Conservation (phyloP, 2,329 filamentous ascomycete genomes). For the Cryphonectria nitschkei region DNA sequence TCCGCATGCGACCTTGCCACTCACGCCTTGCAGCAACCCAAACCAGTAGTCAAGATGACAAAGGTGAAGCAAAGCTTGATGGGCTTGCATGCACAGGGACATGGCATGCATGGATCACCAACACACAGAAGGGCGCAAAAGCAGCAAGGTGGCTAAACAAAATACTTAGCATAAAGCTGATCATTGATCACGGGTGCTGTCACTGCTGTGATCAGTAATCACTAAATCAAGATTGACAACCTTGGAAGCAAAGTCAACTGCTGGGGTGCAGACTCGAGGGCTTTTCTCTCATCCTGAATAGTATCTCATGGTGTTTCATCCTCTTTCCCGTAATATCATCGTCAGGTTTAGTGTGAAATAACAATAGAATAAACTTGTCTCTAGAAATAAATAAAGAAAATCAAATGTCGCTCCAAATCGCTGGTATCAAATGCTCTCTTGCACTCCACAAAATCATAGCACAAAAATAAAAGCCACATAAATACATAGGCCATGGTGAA, state of each 20-base stretch:
- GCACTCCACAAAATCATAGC: slow-evolving; percentile 5
- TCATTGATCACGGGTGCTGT: neutral
- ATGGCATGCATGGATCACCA: neutral
- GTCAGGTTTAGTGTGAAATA: neutral
- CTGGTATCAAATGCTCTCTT: slow-evolving; percentile 14
- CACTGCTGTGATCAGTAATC: neutral
- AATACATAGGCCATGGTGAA: slow-evolving; percentile 20
- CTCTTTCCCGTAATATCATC: neutral
- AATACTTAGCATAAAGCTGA: neutral
- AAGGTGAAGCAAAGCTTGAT: neutral
- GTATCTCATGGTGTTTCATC: neutral
- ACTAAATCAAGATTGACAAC: neutral
- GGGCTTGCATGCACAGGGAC: neutral
- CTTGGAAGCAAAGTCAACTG: neutral
- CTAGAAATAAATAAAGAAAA: neutral
- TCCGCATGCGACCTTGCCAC: neutral
- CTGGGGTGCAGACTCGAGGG: neutral
- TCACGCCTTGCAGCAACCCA: neutral
- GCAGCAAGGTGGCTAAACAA: neutral
- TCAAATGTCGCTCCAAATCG: slow-evolving; percentile 5
- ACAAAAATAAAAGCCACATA: slow-evolving; percentile 7
- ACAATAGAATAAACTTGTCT: neutral
- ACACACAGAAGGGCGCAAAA: neutral
- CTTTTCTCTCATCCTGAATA: neutral
- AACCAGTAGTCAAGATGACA: neutral